These are phyloP conservation scores for Dendrobium huoshanense DNA, from an alignment of 106 monocot genomes.

Conservation along the genomic window DNA sequence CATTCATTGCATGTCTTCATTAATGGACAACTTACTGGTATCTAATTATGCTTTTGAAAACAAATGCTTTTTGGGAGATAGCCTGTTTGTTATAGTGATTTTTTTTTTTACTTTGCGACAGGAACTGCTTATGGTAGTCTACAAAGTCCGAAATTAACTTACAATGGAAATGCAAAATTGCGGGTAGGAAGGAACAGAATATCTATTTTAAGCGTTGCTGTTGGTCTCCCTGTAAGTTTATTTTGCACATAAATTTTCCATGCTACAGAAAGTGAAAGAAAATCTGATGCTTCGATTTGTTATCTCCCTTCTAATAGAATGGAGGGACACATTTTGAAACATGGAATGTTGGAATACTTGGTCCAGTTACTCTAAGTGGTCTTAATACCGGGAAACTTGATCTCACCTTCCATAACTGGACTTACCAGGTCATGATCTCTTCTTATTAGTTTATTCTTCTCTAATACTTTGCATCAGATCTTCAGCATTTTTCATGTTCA, in stretches of 20 bases:
- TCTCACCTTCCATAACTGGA: constrained; percentile 88
- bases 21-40: constrained; percentile 46
- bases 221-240: constrained; percentile 79
- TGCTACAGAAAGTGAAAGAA: too few relatives aligned
- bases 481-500: neutral
- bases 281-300: neutral
- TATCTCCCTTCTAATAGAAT: constrained; percentile 32
- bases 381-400: constrained; percentile 85
- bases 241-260: neutral
- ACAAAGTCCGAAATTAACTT: constrained; percentile 77
- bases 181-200: constrained; percentile 51
- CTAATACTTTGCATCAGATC: neutral
- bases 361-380: constrained; percentile 71
- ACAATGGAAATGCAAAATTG: constrained; percentile 52
- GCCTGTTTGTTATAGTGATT: neutral
- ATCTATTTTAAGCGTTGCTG: constrained; percentile 36
- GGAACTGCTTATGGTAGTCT: constrained; percentile 76
- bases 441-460: neutral
- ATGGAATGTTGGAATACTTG: constrained; percentile 91
- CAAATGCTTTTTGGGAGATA: too few relatives aligned
- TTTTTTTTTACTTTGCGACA: constrained; percentile 4
- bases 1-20: constrained; percentile 63
- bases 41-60: too few relatives aligned
- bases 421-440: constrained; percentile 37
- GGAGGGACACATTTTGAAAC: constrained; percentile 83